Base-by-base conservation (phyloP, 495 filamentous ascomycete genomes). In the Aspergillus bertholletiae region DNA sequence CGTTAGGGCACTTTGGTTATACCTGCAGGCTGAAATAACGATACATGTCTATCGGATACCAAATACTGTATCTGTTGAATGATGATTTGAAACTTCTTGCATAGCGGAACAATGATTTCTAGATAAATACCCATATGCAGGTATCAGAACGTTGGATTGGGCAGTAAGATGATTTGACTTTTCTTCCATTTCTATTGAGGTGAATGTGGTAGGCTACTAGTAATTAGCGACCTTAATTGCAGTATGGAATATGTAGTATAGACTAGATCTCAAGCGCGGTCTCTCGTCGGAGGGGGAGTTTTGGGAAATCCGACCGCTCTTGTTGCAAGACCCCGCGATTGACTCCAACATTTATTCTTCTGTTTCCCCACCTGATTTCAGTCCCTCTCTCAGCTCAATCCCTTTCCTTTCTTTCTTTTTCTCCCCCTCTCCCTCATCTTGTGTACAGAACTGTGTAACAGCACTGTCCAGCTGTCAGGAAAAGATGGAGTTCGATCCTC, bases 401-500 rank as follows among this genome's bases (percentile, higher is more conserved):
- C 56, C 51, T 39, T 48, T 55, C 53, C 34, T 44, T 54, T 41
- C 46, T 54, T 47, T 40, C 3, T 26, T 23, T 17, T 27, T 27
- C 23, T 20, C 21, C 5, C 23, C n/a, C 12, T 15, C 21, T 22
- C 26, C 50, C 41, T 26, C 20, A 20, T 49, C 8, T 30, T 26
- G 12, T 41, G 51, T 39, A 30, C 53, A 55, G 44, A 18, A 22
- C 39, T 20, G 20, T 22, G 5, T 22, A n/a, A 15, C 11, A 37
- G n/a, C 5, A 37, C 20, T 18, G 18, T 20, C n/a, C n/a, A 18
- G 15, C n/a, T 11, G 41, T 18, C 20, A 4, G 23, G 18, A 5
- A 22, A 63, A 60, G 26, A 85, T 87, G 84, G 84, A 87, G 55
- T 74, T 76, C 72, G 83, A 86, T 52, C 77, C 82, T 1, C 80